Percentiles rank a stretch among this genome's conserved stretches.
Conservation (phyloP, 371 early-diverging fungal species). For the Mucor mucedo region DNA sequence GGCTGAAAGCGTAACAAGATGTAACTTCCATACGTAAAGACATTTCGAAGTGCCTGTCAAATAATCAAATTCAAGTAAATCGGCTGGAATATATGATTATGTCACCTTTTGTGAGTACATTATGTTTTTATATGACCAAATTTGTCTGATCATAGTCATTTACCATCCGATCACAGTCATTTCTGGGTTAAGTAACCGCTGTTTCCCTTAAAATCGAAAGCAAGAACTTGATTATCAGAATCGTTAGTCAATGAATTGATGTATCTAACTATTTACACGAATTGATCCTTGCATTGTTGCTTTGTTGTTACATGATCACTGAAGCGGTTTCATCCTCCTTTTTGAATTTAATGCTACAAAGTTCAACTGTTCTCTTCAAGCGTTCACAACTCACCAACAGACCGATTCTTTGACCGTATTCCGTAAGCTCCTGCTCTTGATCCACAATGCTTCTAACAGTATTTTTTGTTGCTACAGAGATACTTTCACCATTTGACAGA, state of each 20-base stretch:
- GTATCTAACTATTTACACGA: constrained; percentile 21
- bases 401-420: constrained; percentile 20
- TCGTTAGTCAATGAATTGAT: constrained; percentile 12
- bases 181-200: constrained; percentile 14
- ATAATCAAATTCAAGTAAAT: constrained; percentile 11
- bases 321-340: constrained; percentile 19
- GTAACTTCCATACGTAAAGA: constrained; percentile 18
- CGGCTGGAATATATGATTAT: constrained; percentile 15
- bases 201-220: constrained; percentile 20
- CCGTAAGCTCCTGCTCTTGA: constrained; percentile 10
- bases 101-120: constrained; percentile 17
- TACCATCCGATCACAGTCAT: too few relatives aligned
- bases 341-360: constrained; percentile 27
- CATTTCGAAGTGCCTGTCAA: constrained; percentile 16
- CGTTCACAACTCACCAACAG: constrained; percentile 15
- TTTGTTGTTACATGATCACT: constrained; percentile 18
- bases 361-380: constrained; percentile 13
- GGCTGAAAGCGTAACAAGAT: constrained; percentile 11
- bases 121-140: constrained; percentile 17
- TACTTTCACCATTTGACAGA: constrained; percentile 20
- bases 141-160: neutral
- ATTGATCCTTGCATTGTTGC: constrained; percentile 24
- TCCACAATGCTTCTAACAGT: constrained; percentile 15
- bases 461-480: constrained; percentile 20
- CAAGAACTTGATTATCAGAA: constrained; percentile 18